Percentiles rank a stretch among this genome's conserved stretches.
phyloP scores from a whole-genome alignment of 768 basidiomycete species.

The Boletus rex-veris region DNA sequence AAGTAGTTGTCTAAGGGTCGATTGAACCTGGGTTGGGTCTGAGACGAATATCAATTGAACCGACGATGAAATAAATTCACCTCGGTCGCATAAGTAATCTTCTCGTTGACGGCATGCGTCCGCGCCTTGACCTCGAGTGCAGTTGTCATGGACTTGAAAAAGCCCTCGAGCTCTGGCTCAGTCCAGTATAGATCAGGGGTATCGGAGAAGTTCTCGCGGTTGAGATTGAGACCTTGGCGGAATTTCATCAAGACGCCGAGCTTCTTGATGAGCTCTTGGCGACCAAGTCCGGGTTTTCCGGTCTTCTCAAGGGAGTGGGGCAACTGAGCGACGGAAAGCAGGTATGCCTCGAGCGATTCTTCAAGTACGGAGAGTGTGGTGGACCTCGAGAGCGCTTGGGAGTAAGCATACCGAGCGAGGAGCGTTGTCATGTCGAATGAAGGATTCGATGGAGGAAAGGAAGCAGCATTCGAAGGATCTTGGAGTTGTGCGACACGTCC shows the following conservation, averaged over 20 bases:
- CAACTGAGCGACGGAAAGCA: conserved; percentile 76
- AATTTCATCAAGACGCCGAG: conserved; percentile 90
- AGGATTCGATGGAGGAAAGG: conserved; percentile 47
- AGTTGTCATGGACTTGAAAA: conserved; percentile 80
- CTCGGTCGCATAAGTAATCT: conserved; percentile 88
- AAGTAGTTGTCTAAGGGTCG: conserved; percentile 81
- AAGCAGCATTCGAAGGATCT: conserved; percentile 41
- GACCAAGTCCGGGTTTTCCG: conserved; percentile 78
- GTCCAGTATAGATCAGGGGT: conserved; percentile 94
- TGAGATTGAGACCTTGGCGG: conserved; percentile 88
- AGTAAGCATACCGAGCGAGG: conserved; percentile 86
- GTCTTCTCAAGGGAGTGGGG: conserved; percentile 74
- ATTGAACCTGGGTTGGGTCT: conserved; percentile 57
- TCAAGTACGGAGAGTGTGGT: conserved; percentile 88
- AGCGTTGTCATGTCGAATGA: conserved; percentile 67
- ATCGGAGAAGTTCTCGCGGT: conserved; percentile 84
- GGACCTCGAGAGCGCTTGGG: conserved; percentile 86
- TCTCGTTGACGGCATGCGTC: conserved; percentile 81
- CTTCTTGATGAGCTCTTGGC: conserved; percentile 86
- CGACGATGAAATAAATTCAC: conserved; percentile 22
- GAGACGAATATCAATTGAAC: neutral
- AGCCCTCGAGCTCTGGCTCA: conserved; percentile 85
- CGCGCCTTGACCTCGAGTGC: conserved; percentile 86
- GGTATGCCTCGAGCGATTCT: conserved; percentile 75
- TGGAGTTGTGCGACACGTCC: conserved; percentile 65